Evolutionary conservation across 163 green algal species (phyloP), one percentile per base, ranked within the genome.

Genomic region (Volvox carteri): DNA sequence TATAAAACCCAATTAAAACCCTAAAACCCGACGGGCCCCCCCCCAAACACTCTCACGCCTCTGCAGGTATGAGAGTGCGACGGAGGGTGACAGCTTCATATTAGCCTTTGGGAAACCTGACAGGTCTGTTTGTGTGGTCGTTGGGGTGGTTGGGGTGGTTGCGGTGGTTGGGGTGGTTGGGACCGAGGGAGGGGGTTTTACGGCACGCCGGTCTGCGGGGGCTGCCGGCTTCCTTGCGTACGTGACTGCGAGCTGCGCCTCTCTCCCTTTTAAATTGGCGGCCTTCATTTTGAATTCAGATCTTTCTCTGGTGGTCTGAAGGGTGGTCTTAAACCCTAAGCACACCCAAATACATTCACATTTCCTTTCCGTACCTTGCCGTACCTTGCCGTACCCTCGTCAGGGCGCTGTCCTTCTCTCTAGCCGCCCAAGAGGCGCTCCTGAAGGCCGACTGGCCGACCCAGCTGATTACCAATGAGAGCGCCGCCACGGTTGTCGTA

Each of bases 361-460:
- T n/a, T n/a, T n/a, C n/a, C n/a, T n/a, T n/a, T n/a, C n/a, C n/a
- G n/a, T n/a, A n/a, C n/a, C n/a, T n/a, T n/a, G n/a, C n/a, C n/a
- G n/a, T n/a, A n/a, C n/a, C n/a, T n/a, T n/a, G n/a, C n/a, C 54
- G 54, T 11, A 19, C 78, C 1, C 65, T 86, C 2, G 67, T 67
- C 1, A 78, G 91, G 25, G 93, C 93, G 8, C 16, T 95, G 33
- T 48, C 42, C 28, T 95, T 92, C 72, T 89, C 85, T 9, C 28
- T 75, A 39, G 39, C 39, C 1, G 78, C 78, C 7, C 78, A 86
- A 28, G 37, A 48, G 8, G 78, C 78, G 7, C 78, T 86, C 8
- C 78, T 86, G 1, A 2, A 0, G 4, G 76, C 76, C 14, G 76
- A 84, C 30, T 84, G 76, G 76, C 50, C 76, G 35, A 0, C 76